phyloP scores from a whole-genome alignment of 805 yeast species.

The Kluyveromyces aestuarii region DNA sequence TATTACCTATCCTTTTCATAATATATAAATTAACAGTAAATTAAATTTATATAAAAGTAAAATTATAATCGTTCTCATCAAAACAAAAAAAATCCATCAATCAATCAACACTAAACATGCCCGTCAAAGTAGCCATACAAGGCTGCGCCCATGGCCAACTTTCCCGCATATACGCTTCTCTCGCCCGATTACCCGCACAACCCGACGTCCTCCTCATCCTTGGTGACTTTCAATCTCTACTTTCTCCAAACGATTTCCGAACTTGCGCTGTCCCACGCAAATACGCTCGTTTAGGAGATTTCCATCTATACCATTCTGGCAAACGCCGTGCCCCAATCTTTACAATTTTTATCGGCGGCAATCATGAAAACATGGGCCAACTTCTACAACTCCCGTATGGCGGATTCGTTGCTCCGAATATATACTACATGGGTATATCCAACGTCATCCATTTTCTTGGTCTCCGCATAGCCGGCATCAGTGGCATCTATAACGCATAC shows the following conservation, averaged over 20 bases:
- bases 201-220: slow-evolving; percentile 61
- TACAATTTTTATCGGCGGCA: slow-evolving; percentile 88
- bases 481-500: slow-evolving; percentile 74
- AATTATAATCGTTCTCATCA: too few species aligned
- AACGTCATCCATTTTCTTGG: slow-evolving; percentile 73
- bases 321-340: slow-evolving; percentile 52
- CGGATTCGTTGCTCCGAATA: slow-evolving; percentile 88
- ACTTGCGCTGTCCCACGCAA: slow-evolving; percentile 75
- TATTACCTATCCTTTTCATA: too few species aligned
- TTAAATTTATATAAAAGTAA: too few species aligned
- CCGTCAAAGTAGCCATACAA: slow-evolving; percentile 51
- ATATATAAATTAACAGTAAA: too few species aligned
- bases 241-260: slow-evolving; percentile 53
- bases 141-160: slow-evolving; percentile 90
- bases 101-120: background rate
- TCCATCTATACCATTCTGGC: slow-evolving; percentile 61
- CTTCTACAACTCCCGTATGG: slow-evolving; percentile 67
- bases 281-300: slow-evolving; percentile 70
- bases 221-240: slow-evolving; percentile 85
- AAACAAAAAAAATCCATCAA: too few species aligned
- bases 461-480: slow-evolving; percentile 65
- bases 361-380: slow-evolving; percentile 84
- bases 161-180: slow-evolving; percentile 40
- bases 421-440: slow-evolving; percentile 74
- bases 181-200: background rate